A percentile compares a stretch with the other conserved stretches of the same genome.
phyloP scores from a whole-genome alignment of 2,329 filamentous ascomycete species.

The Chaetomiaceae sp. region DNA sequence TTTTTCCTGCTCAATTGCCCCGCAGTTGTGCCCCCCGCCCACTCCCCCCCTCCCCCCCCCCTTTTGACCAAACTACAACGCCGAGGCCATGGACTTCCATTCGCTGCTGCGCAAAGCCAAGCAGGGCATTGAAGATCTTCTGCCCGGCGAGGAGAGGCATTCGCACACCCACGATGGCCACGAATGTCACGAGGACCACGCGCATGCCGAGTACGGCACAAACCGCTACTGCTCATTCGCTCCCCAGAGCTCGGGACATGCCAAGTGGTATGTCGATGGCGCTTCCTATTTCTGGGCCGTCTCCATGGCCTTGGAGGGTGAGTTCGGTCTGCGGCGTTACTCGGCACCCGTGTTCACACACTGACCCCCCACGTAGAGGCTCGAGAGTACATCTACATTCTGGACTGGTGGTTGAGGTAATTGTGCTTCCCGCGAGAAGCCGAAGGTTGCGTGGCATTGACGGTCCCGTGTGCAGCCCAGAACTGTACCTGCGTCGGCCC shows the following conservation, averaged over 20 bases:
- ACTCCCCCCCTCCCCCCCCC: too few relatives aligned
- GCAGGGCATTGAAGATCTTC: slow-evolving; percentile 36
- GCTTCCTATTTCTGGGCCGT: slow-evolving; percentile 84
- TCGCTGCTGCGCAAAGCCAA: slow-evolving; percentile 41
- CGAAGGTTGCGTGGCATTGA: background rate
- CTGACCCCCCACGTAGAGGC: slow-evolving; percentile 48
- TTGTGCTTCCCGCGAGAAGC: background rate
- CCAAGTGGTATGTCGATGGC: slow-evolving; percentile 86
- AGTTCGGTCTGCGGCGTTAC: background rate
- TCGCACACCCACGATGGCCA: slow-evolving; percentile 45
- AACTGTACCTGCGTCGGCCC: slow-evolving; percentile 80
- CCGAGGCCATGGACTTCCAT: slow-evolving; percentile 36
- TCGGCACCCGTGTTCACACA: background rate
- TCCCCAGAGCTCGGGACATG: slow-evolving; percentile 65
- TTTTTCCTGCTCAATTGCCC: slow-evolving; percentile 5
- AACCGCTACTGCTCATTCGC: slow-evolving; percentile 67
- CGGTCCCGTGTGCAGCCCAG: slow-evolving; percentile 52
- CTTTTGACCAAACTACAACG: background rate
- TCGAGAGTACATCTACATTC: slow-evolving; percentile 72
- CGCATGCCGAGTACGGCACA: slow-evolving; percentile 37
- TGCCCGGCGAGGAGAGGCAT: slow-evolving; percentile 33
- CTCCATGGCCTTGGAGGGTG: slow-evolving; percentile 67
- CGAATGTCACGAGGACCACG: slow-evolving; percentile 40
- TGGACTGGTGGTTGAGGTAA: slow-evolving; percentile 78
- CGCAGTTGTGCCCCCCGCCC: too few relatives aligned